Conservation (phyloP, 2,329 filamentous ascomycete species). For the Ophiostoma novo-ulmi region DNA sequence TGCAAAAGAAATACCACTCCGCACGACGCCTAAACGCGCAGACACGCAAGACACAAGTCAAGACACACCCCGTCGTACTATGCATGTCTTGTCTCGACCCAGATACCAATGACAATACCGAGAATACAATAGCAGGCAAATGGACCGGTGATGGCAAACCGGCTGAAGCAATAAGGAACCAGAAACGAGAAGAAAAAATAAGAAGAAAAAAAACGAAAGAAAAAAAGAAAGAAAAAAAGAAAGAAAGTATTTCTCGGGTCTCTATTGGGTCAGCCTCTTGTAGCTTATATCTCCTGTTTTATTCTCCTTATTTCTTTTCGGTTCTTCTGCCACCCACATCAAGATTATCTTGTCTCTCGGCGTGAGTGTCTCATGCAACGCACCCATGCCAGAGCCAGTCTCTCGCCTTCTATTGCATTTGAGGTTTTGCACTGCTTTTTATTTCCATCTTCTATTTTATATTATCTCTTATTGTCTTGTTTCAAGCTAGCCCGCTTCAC, state of each 20-base stretch:
- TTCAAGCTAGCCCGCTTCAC: neutral
- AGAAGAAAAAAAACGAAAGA: neutral
- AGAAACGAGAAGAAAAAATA: neutral
- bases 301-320: neutral
- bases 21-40: neutral
- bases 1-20: neutral
- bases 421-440: neutral
- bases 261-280: neutral
- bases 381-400: neutral
- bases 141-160: neutral
- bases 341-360: slow-evolving; percentile 9
- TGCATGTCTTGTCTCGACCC: neutral
- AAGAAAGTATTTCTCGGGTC: neutral
- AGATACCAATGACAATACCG: neutral
- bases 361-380: neutral
- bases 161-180: neutral
- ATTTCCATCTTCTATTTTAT: neutral
- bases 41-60: too few relatives aligned
- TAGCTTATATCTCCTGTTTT: neutral
- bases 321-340: neutral
- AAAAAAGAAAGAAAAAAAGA: neutral
- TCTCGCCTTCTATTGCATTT: too few relatives aligned
- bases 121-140: neutral
- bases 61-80: neutral
- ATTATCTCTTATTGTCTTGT: neutral